Percentiles rank a stretch among this genome's conserved stretches.
phyloP scores from a whole-genome alignment of 208 protist species.

The Trichomonas vaginalis region DNA sequence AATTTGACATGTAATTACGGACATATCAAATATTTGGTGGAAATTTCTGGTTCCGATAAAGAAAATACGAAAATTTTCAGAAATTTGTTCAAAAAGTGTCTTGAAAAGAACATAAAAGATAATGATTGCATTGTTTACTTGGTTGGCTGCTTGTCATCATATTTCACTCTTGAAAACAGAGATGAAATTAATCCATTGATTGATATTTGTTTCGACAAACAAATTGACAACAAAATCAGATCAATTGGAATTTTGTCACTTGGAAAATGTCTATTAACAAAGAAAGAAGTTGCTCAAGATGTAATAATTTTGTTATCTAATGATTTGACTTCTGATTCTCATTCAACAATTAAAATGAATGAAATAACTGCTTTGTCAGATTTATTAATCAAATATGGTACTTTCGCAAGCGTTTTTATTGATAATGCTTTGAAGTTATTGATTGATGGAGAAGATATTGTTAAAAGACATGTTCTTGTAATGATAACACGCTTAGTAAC shows the following conservation, averaged over 20 bases:
- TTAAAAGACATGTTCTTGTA: not conserved
- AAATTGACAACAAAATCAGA: not conserved
- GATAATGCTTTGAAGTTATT: not conserved
- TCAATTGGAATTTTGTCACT: not conserved
- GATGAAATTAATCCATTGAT: not conserved
- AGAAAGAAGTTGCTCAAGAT: not conserved
- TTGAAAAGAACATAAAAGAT: not conserved
- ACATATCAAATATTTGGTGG: not conserved
- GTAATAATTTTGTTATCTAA: not conserved
- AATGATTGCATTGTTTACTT: not conserved
- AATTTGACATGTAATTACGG: not conserved
- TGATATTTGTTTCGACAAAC: not conserved
- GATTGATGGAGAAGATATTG: not conserved
- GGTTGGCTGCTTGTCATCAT: not conserved
- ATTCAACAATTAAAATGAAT: not conserved
- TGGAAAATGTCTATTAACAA: not conserved
- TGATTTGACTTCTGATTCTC: not conserved
- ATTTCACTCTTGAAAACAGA: not conserved
- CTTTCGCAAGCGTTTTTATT: not conserved
- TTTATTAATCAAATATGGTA: not conserved
- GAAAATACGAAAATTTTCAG: not conserved
- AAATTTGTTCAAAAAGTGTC: not conserved
- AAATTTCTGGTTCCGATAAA: not conserved
- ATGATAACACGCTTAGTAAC: not conserved
- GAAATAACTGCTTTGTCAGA: not conserved